Percentiles rank a stretch among this genome's conserved stretches.
Conservation (phyloP, 1,284 basidiomycete species). For the Anthracocystis panici-leucophaei region DNA sequence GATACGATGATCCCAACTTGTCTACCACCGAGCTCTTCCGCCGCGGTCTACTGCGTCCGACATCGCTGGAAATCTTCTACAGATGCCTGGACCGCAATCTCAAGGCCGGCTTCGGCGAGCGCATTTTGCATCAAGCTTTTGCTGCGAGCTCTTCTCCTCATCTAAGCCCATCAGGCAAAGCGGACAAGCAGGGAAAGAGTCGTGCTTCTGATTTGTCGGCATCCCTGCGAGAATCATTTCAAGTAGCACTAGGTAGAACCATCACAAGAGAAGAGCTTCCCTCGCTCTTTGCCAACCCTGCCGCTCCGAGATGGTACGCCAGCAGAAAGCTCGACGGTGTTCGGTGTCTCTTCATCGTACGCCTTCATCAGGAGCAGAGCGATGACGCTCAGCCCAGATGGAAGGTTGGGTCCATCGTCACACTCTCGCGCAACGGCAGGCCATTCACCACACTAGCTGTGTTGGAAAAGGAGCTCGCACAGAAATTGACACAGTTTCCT, state of each 20-base stretch:
- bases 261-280: conserved; percentile 28
- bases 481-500: conserved; percentile 22
- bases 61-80: conserved; percentile 50
- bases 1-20: conserved; percentile 21
- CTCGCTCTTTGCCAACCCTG: conserved; percentile 14
- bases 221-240: conserved; percentile 27
- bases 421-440: conserved; percentile 50
- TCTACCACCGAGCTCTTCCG: conserved; percentile 31
- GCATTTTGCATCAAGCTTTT: conserved; percentile 40
- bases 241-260: conserved; percentile 49
- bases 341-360: conserved; percentile 51
- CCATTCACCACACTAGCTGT: conserved; percentile 35
- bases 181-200: not conserved
- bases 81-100: conserved; percentile 61
- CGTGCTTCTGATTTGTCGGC: not conserved
- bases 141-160: not conserved
- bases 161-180: not conserved
- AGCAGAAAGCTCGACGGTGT: conserved; percentile 60
- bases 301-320: conserved; percentile 45
- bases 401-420: conserved; percentile 29
- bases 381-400: conserved; percentile 2
- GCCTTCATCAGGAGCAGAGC: conserved; percentile 9
- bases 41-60: conserved; percentile 32
- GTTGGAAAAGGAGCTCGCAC: conserved; percentile 35
- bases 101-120: conserved; percentile 47